Conservation (phyloP, 192 early-diverging fungal species). For the Rhizophagus clarus region DNA sequence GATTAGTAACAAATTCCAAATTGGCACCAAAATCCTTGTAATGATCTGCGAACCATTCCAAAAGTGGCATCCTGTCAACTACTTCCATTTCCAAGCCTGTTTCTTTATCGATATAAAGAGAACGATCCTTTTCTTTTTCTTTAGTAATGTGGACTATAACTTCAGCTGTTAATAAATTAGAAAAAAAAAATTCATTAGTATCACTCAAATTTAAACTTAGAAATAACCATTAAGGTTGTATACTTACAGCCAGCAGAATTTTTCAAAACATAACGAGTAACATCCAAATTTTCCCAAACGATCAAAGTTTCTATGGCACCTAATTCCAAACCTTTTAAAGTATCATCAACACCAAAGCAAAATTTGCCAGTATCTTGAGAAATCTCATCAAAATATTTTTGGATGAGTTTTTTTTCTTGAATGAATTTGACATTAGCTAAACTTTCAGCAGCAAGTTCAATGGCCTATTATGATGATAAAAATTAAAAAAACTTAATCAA, state of each 20-base stretch:
- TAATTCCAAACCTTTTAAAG: conserved; percentile 92
- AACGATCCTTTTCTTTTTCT: conserved; percentile 80
- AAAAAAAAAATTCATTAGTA: neutral
- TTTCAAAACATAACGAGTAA: conserved; percentile 76
- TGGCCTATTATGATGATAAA: conserved; percentile 65
- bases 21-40: conserved; percentile 96
- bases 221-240: neutral
- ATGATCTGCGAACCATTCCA: conserved; percentile 98
- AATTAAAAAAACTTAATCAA: neutral
- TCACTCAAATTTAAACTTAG: neutral
- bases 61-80: conserved; percentile 74
- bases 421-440: conserved; percentile 98
- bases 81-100: conserved; percentile 80
- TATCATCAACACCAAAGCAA: conserved; percentile 95
- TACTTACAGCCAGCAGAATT: conserved; percentile 62
- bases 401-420: conserved; percentile 97
- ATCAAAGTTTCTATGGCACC: conserved; percentile 99
- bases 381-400: conserved; percentile 96
- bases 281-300: conserved; percentile 94
- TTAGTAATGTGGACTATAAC: conserved; percentile 77
- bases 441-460: conserved; percentile 87
- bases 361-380: conserved; percentile 95
- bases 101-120: conserved; percentile 68
- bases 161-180: conserved; percentile 42
- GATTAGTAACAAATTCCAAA: conserved; percentile 96